A percentile compares a stretch with the other conserved stretches of the same genome.
Conservation (phyloP, 345 rosid species). For the Jatropha curcas region DNA sequence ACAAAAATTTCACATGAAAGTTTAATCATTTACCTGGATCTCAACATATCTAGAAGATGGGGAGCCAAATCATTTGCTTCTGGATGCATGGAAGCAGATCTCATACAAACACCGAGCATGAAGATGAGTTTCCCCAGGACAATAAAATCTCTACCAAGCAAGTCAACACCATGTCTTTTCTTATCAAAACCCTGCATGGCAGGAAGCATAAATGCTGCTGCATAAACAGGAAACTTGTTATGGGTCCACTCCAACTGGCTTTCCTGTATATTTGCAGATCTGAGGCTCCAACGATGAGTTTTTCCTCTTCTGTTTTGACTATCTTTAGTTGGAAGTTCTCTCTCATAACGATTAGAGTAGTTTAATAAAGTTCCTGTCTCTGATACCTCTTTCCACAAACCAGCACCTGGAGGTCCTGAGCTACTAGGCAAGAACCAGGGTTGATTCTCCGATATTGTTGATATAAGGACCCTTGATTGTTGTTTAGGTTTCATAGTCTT, state of each 20-base stretch:
- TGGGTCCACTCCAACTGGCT: conserved; percentile 56
- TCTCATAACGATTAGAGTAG: conserved; percentile 82
- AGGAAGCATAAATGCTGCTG: conserved; percentile 98
- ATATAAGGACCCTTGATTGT: conserved; percentile 49
- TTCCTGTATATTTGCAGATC: conserved; percentile 45
- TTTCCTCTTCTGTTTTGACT: conserved; percentile 68
- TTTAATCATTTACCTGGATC: conserved; percentile 57
- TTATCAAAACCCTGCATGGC: conserved; percentile 93
- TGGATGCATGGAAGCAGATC: conserved; percentile 87
- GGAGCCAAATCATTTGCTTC: conserved; percentile 87
- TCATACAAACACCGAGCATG: conserved; percentile 93
- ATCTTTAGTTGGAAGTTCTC: conserved; percentile 68
- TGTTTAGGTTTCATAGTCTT: conserved; percentile 56
- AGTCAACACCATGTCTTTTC: conserved; percentile 95
- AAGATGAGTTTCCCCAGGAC: conserved; percentile 94
- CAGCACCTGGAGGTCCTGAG: conserved; percentile 60
- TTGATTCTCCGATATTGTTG: conserved; percentile 72
- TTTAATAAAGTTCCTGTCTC: conserved; percentile 59
- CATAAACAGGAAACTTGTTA: conserved; percentile 79
- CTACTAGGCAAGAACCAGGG: conserved; percentile 93
- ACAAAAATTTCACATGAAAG: not conserved
- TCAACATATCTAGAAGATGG: conserved; percentile 76
- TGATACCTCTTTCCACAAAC: conserved; percentile 76
- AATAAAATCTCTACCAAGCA: conserved; percentile 85
- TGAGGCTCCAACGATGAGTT: conserved; percentile 82